These are phyloP conservation scores for Fusarium falciforme DNA, from an alignment of 2,329 filamentous ascomycete species.

Conservation along the genomic window DNA sequence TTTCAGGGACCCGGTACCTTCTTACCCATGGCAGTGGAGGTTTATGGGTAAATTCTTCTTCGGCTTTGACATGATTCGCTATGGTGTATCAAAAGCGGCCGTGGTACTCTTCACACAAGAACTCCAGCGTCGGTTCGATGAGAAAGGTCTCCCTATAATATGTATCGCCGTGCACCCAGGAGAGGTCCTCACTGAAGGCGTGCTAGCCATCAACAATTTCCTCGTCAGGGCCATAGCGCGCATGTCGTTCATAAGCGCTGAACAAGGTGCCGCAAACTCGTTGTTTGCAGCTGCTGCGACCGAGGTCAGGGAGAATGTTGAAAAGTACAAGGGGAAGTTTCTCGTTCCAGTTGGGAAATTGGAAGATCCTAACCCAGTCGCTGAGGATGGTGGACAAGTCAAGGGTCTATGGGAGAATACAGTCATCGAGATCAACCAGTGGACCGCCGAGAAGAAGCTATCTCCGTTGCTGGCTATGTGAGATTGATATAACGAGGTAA, in stretches of 20 bases:
- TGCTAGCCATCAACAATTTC: background rate
- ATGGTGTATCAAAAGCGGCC: constrained; percentile 13
- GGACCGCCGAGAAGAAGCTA: background rate
- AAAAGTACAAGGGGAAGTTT: constrained; percentile 5
- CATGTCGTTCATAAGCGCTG: background rate
- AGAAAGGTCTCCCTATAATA: background rate
- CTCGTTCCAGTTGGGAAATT: constrained; percentile 2
- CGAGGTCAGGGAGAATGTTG: background rate
- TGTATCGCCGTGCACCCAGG: constrained; percentile 10
- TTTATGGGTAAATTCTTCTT: constrained; percentile 16
- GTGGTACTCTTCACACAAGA: constrained; percentile 9
- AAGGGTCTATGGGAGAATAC: constrained; percentile 7
- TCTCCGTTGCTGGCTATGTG: background rate
- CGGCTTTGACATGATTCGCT: constrained; percentile 38
- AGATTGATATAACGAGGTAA: background rate
- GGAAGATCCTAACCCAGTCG: background rate
- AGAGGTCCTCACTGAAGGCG: background rate
- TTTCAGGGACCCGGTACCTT: constrained; percentile 12
- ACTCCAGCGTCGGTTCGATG: constrained; percentile 10
- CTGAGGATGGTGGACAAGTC: background rate
- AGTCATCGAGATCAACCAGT: background rate
- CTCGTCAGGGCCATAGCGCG: background rate
- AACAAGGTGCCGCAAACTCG: constrained; percentile 6
- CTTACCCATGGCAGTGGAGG: constrained; percentile 28
- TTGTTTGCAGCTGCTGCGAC: constrained; percentile 16